Percentiles rank a stretch among this genome's conserved stretches.
phyloP scores from a whole-genome alignment of 306 rosid species.

The Adenanthera pavonina region DNA sequence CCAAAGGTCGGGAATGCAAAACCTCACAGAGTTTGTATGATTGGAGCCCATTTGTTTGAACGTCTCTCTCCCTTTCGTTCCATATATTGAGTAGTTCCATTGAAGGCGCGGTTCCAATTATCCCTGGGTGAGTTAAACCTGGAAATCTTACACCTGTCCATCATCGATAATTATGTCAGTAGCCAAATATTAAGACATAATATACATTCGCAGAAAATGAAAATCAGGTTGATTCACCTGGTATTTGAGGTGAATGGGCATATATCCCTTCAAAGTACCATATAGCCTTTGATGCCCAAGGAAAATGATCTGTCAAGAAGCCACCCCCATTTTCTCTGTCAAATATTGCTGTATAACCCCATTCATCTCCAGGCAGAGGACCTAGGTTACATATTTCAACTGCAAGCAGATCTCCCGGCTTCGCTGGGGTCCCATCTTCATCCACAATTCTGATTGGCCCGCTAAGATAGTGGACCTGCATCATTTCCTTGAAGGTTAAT shows the following conservation, averaged over 20 bases:
- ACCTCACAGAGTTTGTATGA: constrained; percentile 83
- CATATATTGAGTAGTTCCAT: constrained; percentile 79
- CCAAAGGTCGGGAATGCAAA: constrained; percentile 86
- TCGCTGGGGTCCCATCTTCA: constrained; percentile 75
- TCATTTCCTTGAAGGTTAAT: constrained; percentile 26
- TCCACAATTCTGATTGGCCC: constrained; percentile 81
- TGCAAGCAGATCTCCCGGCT: constrained; percentile 85
- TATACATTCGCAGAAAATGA: constrained; percentile 1
- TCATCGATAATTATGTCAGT: constrained; percentile 8
- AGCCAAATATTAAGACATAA: background rate
- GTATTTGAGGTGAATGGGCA: constrained; percentile 93
- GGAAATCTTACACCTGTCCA: constrained; percentile 87
- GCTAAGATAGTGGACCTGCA: constrained; percentile 81
- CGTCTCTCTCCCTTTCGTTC: constrained; percentile 78
- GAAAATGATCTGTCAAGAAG: constrained; percentile 88
- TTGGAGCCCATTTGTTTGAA: constrained; percentile 64
- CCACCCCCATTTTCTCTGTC: constrained; percentile 97
- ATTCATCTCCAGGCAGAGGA: constrained; percentile 91
- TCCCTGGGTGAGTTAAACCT: constrained; percentile 87
- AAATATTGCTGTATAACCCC: constrained; percentile 91
- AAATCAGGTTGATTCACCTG: constrained; percentile 56
- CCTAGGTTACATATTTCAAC: constrained; percentile 92
- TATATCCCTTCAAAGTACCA: constrained; percentile 96
- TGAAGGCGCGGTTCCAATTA: constrained; percentile 93
- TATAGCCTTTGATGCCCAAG: constrained; percentile 82